A percentile compares a stretch with the other conserved stretches of the same genome.
These are phyloP conservation scores for Crucihimalaya himalaica DNA, from an alignment of 345 rosid genomes.

Conservation along the genomic window DNA sequence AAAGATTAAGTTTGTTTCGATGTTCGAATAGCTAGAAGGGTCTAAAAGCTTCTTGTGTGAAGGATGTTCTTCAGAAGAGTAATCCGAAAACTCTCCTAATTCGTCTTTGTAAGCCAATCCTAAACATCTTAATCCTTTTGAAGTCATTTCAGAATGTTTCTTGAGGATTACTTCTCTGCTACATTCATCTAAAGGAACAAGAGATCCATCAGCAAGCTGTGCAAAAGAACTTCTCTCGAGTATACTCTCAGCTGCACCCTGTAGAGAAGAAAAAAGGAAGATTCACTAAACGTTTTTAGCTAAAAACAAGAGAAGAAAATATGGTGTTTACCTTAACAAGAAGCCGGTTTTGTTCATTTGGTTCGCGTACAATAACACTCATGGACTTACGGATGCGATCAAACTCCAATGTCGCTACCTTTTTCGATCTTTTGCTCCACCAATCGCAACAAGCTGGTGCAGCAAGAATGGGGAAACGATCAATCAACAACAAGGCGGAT, in stretches of 20 bases:
- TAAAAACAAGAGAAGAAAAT: background rate
- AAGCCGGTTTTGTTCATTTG: constrained; percentile 68
- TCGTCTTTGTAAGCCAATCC: constrained; percentile 87
- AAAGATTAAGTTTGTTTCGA: constrained; percentile 70
- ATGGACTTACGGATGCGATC: constrained; percentile 87
- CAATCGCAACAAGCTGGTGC: constrained; percentile 70
- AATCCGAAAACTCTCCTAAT: constrained; percentile 77
- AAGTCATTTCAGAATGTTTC: constrained; percentile 73
- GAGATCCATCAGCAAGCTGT: constrained; percentile 89
- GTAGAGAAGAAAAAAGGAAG: constrained; percentile 12
- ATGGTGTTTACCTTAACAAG: constrained; percentile 70
- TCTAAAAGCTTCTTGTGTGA: constrained; percentile 88
- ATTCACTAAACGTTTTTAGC: background rate
- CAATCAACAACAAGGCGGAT: background rate
- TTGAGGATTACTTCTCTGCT: constrained; percentile 64
- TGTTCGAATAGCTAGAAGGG: constrained; percentile 65
- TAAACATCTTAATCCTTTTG: constrained; percentile 84
- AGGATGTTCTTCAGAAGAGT: constrained; percentile 69
- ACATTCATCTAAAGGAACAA: constrained; percentile 68
- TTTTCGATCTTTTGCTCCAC: constrained; percentile 76
- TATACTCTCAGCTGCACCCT: constrained; percentile 95
- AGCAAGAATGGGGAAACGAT: background rate
- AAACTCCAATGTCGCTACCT: constrained; percentile 82
- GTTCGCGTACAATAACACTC: constrained; percentile 76
- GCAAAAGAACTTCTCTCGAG: constrained; percentile 73